phyloP scores from a whole-genome alignment of 179 eudicot genomes.

The Silene noctiflora region DNA sequence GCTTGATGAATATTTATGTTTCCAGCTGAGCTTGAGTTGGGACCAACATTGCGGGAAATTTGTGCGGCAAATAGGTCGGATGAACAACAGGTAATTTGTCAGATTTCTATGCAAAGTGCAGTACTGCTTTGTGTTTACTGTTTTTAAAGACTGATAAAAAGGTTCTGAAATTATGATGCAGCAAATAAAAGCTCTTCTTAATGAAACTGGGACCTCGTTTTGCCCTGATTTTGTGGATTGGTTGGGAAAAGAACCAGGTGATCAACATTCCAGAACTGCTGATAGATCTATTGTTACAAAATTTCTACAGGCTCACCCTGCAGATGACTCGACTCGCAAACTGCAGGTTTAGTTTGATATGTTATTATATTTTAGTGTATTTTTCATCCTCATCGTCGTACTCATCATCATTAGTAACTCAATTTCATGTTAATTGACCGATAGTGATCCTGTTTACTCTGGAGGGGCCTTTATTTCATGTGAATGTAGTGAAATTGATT shows the following conservation, averaged over 20 bases:
- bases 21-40: slow-evolving; percentile 56
- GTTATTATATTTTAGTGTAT: neutral
- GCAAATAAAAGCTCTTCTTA: slow-evolving; percentile 95
- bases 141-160: slow-evolving; percentile 9
- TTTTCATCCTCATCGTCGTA: neutral
- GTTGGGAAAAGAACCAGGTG: slow-evolving; percentile 61
- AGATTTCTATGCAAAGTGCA: slow-evolving; percentile 1
- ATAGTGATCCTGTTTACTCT: neutral
- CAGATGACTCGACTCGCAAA: slow-evolving; percentile 75
- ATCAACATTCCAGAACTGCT: slow-evolving; percentile 51
- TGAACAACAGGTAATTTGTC: slow-evolving; percentile 64
- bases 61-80: slow-evolving; percentile 87
- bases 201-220: slow-evolving; percentile 68
- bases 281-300: slow-evolving; percentile 70
- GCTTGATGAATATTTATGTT: slow-evolving; percentile 24
- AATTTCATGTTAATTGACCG: neutral
- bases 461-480: neutral
- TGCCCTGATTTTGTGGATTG: slow-evolving; percentile 77
- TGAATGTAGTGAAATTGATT: neutral
- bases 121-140: neutral
- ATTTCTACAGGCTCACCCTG: slow-evolving; percentile 80
- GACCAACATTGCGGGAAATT: slow-evolving; percentile 71
- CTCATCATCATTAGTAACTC: neutral
- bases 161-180: slow-evolving; percentile 33
- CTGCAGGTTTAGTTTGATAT: slow-evolving; percentile 55